Percentiles rank a stretch among this genome's conserved stretches.
phyloP scores from a whole-genome alignment of 371 early-diverging fungal species.

The Mortierella sp. region DNA sequence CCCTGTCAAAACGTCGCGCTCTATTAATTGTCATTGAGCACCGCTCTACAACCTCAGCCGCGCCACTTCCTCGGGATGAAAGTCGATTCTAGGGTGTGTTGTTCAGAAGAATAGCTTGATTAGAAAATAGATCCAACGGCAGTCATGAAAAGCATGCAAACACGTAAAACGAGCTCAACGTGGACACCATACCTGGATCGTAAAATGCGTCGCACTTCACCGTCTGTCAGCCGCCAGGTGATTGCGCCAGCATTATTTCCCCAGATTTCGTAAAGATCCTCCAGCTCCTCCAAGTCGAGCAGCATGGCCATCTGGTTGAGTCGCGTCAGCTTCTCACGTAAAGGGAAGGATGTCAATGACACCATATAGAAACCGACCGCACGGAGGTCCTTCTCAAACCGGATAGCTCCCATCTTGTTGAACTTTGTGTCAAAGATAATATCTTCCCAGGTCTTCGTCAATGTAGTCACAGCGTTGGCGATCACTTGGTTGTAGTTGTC shows the following conservation, averaged over 20 bases:
- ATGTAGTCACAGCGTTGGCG: slow-evolving; percentile 69
- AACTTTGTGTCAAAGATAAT: slow-evolving; percentile 88
- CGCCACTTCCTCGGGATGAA: slow-evolving; percentile 62
- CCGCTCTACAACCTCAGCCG: slow-evolving; percentile 56
- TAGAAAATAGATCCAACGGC: not conserved
- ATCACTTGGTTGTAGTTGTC: slow-evolving; percentile 78
- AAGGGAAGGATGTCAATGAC: slow-evolving; percentile 70
- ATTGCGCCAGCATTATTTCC: slow-evolving; percentile 73
- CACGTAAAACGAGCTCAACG: not conserved
- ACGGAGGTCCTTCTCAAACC: slow-evolving; percentile 93
- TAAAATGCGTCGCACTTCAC: slow-evolving; percentile 74
- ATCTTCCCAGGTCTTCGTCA: slow-evolving; percentile 89
- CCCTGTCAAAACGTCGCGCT: not conserved
- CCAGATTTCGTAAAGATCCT: slow-evolving; percentile 81
- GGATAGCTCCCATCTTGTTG: slow-evolving; percentile 81
- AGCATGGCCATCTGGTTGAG: slow-evolving; percentile 86
- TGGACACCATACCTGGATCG: slow-evolving; percentile 58
- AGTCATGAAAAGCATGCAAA: not conserved
- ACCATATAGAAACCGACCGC: slow-evolving; percentile 80
- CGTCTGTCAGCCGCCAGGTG: slow-evolving; percentile 75
- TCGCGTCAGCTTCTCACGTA: slow-evolving; percentile 83
- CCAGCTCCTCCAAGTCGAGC: slow-evolving; percentile 83
- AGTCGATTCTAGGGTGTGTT: slow-evolving; percentile 59
- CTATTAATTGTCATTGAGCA: not conserved
- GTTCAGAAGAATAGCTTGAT: not conserved